Evolutionary conservation across 495 filamentous ascomycete species (phyloP).

Genomic region (Neurospora sp.): DNA sequence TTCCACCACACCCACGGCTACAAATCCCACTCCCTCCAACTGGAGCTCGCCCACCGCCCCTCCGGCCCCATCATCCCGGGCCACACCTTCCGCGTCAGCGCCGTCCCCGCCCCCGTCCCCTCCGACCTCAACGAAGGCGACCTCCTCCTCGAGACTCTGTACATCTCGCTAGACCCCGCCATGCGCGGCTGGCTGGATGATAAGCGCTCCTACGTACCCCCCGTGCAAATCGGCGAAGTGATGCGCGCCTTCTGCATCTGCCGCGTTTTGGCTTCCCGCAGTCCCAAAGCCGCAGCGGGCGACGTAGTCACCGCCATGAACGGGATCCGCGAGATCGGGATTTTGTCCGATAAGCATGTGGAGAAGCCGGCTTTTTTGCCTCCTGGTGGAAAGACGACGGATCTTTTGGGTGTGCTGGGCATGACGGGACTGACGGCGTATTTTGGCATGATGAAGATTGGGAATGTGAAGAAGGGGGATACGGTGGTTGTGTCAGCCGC

Average conservation of each 20-base stretch:
- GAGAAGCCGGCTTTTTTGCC: conserved; percentile 40
- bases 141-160: conserved; percentile 54
- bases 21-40: conserved; percentile 31
- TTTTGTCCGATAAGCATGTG: conserved; percentile 37
- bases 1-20: conserved; percentile 11
- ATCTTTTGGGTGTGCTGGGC: conserved; percentile 51
- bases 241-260: conserved; percentile 57
- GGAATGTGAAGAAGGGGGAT: conserved; percentile 43
- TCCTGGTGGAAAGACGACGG: conserved; percentile 40
- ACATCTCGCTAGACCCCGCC: conserved; percentile 72
- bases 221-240: conserved; percentile 52
- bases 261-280: conserved; percentile 35
- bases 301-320: conserved; percentile 42
- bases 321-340: conserved; percentile 54
- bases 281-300: conserved; percentile 37
- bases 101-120: conserved; percentile 32
- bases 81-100: conserved; percentile 45
- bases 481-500: conserved; percentile 62
- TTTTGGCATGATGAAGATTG: conserved; percentile 56
- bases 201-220: conserved; percentile 55
- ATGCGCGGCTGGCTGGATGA: conserved; percentile 69
- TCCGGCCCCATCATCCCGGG: conserved; percentile 32
- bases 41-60: conserved; percentile 43
- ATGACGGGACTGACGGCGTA: conserved; percentile 57
- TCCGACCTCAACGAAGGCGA: conserved; percentile 47